Evolutionary conservation across 164 flowering plant species (phyloP).

Genomic region (Kalanchoe fedtschenkoi): DNA sequence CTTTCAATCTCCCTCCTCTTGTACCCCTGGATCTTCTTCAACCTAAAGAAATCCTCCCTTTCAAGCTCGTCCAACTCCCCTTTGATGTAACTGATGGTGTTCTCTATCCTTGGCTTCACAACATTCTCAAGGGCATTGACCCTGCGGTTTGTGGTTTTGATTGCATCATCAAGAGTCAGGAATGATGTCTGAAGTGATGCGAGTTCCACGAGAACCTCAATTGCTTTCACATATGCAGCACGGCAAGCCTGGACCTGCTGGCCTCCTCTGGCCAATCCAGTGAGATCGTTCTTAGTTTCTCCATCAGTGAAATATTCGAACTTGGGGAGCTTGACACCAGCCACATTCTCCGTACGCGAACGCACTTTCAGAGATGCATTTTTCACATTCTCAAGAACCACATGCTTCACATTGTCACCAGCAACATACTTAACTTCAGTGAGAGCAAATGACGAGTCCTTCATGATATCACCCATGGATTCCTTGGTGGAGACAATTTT

Average conservation of each 20-base stretch:
- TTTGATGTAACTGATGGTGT: slow-evolving; percentile 73
- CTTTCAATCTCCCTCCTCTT: slow-evolving; percentile 79
- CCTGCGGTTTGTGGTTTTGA: slow-evolving; percentile 90
- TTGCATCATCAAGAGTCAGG: slow-evolving; percentile 85
- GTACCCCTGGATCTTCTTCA: slow-evolving; percentile 91
- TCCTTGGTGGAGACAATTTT: slow-evolving; percentile 82
- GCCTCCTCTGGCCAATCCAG: slow-evolving; percentile 93
- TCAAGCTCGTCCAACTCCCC: slow-evolving; percentile 92
- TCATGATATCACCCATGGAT: slow-evolving; percentile 90
- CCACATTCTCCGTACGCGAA: slow-evolving; percentile 72
- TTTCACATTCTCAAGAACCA: slow-evolving; percentile 77
- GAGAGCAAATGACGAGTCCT: slow-evolving; percentile 68
- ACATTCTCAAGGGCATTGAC: slow-evolving; percentile 97
- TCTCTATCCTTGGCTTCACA: slow-evolving; percentile 86
- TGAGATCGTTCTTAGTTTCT: slow-evolving; percentile 79
- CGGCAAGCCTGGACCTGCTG: slow-evolving; percentile 87
- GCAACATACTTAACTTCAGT: slow-evolving; percentile 94
- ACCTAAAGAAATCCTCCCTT: slow-evolving; percentile 89
- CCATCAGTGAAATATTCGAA: slow-evolving; percentile 80
- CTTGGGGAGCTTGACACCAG: slow-evolving; percentile 91
- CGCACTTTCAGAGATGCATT: slow-evolving; percentile 72
- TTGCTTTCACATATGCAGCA: slow-evolving; percentile 69
- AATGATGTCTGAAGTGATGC: slow-evolving; percentile 94
- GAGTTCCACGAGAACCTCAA: slow-evolving; percentile 94
- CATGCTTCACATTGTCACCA: slow-evolving; percentile 84